Conservation (phyloP, 2,329 filamentous ascomycete genomes). For the Penicillium sp. region DNA sequence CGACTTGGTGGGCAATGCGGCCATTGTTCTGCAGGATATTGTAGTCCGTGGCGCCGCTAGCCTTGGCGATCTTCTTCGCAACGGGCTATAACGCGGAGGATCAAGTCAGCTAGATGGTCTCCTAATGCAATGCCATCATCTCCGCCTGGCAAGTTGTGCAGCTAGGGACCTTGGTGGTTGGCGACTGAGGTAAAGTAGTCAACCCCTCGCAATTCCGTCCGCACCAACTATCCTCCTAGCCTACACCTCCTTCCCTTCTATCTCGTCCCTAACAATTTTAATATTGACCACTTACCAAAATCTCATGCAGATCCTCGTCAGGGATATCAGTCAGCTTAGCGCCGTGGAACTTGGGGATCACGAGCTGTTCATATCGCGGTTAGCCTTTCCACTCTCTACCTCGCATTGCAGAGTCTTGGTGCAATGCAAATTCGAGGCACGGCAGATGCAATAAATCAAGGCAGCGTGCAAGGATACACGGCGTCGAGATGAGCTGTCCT, state of each 20-base stretch:
- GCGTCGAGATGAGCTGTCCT: not conserved
- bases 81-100: conserved; percentile 60
- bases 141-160: not conserved
- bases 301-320: conserved; percentile 80
- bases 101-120: conserved; percentile 15
- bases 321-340: conserved; percentile 90
- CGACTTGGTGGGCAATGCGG: conserved; percentile 83
- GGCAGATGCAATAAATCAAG: not conserved
- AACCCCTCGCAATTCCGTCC: not conserved
- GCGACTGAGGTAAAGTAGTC: conserved; percentile 1
- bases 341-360: conserved; percentile 95
- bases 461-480: not conserved
- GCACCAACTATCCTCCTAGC: not conserved
- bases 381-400: not conserved
- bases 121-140: not conserved
- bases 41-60: conserved; percentile 77
- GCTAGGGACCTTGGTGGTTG: conserved; percentile 29
- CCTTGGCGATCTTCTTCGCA: conserved; percentile 82
- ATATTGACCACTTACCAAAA: conserved; percentile 65
- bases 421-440: too few relatives aligned
- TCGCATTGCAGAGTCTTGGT: not conserved
- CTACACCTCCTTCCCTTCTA: not conserved
- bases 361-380: conserved; percentile 64
- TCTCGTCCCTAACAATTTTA: not conserved
- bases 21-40: conserved; percentile 98